phyloP scores from a whole-genome alignment of 75 land plant genomes.

The Picea glauca region DNA sequence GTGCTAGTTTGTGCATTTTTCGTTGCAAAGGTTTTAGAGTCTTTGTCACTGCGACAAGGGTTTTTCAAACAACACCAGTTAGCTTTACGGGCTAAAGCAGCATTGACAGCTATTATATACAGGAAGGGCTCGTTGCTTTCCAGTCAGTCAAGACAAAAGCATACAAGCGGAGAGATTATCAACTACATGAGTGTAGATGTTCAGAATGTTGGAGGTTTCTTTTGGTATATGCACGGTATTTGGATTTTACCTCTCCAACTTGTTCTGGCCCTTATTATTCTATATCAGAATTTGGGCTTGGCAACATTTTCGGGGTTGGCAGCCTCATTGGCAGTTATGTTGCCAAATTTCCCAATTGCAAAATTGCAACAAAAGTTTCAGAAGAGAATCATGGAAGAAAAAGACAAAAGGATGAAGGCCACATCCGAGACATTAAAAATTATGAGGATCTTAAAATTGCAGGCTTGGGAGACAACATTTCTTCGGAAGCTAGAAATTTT shows the following conservation, averaged over 20 bases:
- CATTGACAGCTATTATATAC: conserved; percentile 49
- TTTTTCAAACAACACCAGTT: conserved; percentile 29
- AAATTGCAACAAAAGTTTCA: conserved; percentile 45
- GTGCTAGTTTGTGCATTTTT: conserved; percentile 42
- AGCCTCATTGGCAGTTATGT: conserved; percentile 44
- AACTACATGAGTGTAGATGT: conserved; percentile 68
- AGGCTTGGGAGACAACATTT: conserved; percentile 70
- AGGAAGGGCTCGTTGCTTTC: conserved; percentile 63
- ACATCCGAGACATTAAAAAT: conserved; percentile 60
- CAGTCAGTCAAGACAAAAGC: conserved; percentile 35
- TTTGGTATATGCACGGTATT: conserved; percentile 44
- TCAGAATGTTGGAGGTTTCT: conserved; percentile 39
- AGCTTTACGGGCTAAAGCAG: conserved; percentile 33
- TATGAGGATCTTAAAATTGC: conserved; percentile 72
- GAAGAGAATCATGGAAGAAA: conserved; percentile 54
- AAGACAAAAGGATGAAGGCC: conserved; percentile 66
- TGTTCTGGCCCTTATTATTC: conserved; percentile 39
- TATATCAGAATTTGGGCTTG: conserved; percentile 53
- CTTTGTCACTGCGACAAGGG: conserved; percentile 43
- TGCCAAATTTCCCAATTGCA: conserved; percentile 49
- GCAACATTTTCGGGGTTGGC: conserved; percentile 47
- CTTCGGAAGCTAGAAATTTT: conserved; percentile 38
- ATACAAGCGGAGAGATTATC: conserved; percentile 59
- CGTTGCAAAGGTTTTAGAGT: conserved; percentile 48
- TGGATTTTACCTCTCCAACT: conserved; percentile 60